Evolutionary conservation across 345 rosid genomes (phyloP), one percentile per base, ranked within the genome.

Genomic region (Ceriops zippeliana): DNA sequence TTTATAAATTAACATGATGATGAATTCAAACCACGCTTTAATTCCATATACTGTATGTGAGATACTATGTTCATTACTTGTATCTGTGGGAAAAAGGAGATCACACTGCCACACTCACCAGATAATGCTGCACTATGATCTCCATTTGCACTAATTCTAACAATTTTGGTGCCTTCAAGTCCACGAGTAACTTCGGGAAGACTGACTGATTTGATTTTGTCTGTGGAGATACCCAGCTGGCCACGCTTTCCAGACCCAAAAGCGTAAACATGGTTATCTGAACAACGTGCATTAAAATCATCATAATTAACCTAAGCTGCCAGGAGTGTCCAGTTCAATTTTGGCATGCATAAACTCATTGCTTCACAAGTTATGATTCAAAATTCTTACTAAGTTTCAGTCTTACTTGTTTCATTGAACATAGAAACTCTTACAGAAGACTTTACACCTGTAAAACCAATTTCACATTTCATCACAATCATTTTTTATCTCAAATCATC

Each of bases 171-270:
- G 73, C 74, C 76, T 62, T 88, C 83, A 58, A 91, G 68, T 70
- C 97, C 96, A 11, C 72, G 72, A 13, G 79, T 78, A 57, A 58
- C 7, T 56, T 78, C 83, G 6, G 99, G 99, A 80, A 84, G 72
- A 71, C 70, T 75, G 24, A 83, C 68, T 0, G 85, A 87, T 70
- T 78, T 87, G 35, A 76, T 53, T 72, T 37, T 83, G 51, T 79
- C 81, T 31, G 32, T 71, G 30, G 82, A 73, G 62, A 85, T 37
- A 72, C 96, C 97, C 69, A 93, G 70, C 65, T 95, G 99, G 70
- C 97, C 96, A 17, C 90, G 96, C 66, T 88, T 95, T 70, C 93
- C 90, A 21, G 87, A 85, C 34, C 99, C 97, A 73, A 91, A 95
- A 65, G 86, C 91, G 65, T 86, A 88, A 22, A 91, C 82, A 77